Conservation (phyloP, 1,284 basidiomycete genomes). For the Moesziomyces aphidis region DNA sequence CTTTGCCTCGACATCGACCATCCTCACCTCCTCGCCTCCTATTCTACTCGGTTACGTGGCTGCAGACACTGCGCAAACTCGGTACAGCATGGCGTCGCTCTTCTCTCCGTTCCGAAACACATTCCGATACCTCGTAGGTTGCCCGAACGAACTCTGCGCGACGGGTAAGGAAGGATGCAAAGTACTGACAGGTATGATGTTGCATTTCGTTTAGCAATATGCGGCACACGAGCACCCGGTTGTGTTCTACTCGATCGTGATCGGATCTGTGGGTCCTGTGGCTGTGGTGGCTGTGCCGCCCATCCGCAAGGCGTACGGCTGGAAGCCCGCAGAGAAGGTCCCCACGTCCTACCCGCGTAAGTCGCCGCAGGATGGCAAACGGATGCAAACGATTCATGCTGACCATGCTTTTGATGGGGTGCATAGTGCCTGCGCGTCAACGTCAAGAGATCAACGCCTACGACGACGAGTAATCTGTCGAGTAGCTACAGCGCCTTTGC, state of each 20-base stretch:
- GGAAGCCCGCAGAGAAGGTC: slow-evolving; percentile 78
- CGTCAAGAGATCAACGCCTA: slow-evolving; percentile 57
- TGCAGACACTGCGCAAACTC: neutral
- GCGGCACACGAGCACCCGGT: slow-evolving; percentile 92
- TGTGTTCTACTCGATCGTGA: slow-evolving; percentile 85
- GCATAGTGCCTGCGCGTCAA: slow-evolving; percentile 55
- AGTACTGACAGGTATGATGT: too few relatives aligned
- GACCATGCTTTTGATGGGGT: neutral
- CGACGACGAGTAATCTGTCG: slow-evolving; percentile 49
- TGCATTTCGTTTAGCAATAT: slow-evolving; percentile 72
- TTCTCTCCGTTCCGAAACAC: slow-evolving; percentile 60
- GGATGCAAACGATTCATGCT: neutral
- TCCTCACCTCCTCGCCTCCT: neutral
- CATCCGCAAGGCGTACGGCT: slow-evolving; percentile 79
- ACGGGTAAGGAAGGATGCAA: too few relatives aligned
- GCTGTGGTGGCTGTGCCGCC: slow-evolving; percentile 82
- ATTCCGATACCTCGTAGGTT: slow-evolving; percentile 62
- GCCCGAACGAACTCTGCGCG: too few relatives aligned
- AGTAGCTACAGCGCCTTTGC: slow-evolving; percentile 4
- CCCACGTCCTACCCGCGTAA: slow-evolving; percentile 88
- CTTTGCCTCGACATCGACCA: neutral
- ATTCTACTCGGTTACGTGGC: neutral
- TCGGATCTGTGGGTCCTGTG: slow-evolving; percentile 77
- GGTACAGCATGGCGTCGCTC: slow-evolving; percentile 45
- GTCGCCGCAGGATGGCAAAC: slow-evolving; percentile 65